Base-by-base conservation (phyloP, 345 rosid genomes). In the Salix koriyanagi region DNA sequence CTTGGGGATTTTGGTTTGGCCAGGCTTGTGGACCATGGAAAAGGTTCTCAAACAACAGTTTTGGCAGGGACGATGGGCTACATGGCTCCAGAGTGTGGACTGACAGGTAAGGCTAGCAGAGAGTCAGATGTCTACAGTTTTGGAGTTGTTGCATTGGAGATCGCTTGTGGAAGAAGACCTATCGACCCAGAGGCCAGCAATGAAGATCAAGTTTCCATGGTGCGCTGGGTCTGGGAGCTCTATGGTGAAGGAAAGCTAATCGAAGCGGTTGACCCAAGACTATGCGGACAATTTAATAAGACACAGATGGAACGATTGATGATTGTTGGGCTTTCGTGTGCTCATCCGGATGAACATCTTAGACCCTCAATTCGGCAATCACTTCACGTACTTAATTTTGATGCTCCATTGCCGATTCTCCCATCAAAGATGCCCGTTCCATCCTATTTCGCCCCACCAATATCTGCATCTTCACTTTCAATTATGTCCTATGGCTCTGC, bases 1-100 rank as follows among this genome's bases (percentile, higher is more conserved):
- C 77, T 87, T 1, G 90, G 90, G 4, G 88, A 87, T 84, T 87
- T 87, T 11, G 90, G 90, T 39, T 84, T 87, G 0, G 87, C 87
- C 0, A 78, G 85, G 79, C 71, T 85, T 0, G 82, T 85, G 6
- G 86, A 83, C 71, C 85, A 86, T 32, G 80, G 77, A 11, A 26
- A 76, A 68, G 85, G 79, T 26, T 76, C 83, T 2, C 86, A 86
- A 65, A 86, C 89, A 14, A 86, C 89, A 4, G 91, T 80, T 42
- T 60, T 86, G 66, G 88, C 88, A 0, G 88, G 88, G 8, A 85
- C 85, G 0, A 66, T 79, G 81, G 88, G 88, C 14, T 85, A 85
- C 65, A 41, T 41, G 46, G 46, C 46, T 41, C 46, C 46, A 10
- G 46, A 41, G 46, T 41, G 46, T 41, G 46, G 13, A 41, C 11